Percentiles rank a stretch among this genome's conserved stretches.
phyloP scores from a whole-genome alignment of 192 early-diverging fungal species.

The Podila verticillata region DNA sequence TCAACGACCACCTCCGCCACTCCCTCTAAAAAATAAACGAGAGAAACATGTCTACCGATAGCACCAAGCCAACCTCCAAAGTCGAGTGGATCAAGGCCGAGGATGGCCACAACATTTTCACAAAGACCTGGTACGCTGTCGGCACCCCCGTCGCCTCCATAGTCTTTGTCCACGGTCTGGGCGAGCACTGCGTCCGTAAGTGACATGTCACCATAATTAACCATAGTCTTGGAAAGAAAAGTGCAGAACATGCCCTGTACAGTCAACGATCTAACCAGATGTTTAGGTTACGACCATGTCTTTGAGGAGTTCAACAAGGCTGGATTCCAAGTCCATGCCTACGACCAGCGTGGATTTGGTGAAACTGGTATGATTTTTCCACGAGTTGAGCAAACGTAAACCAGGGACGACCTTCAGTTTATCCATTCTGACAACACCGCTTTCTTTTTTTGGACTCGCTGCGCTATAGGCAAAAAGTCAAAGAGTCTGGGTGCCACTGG shows the following conservation, averaged over 20 bases:
- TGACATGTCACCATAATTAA: neutral
- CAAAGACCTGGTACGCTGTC: slow-evolving; percentile 59
- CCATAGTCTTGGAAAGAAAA: no score
- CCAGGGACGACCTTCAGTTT: neutral
- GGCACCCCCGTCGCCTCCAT: slow-evolving; percentile 44
- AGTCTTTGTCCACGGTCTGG: slow-evolving; percentile 65
- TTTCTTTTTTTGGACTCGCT: neutral
- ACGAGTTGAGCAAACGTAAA: no score
- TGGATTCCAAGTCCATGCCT: slow-evolving; percentile 65
- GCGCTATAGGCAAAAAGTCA: slow-evolving; percentile 46
- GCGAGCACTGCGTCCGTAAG: slow-evolving; percentile 59
- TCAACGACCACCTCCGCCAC: neutral
- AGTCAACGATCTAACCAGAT: neutral
- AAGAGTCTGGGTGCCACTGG: slow-evolving; percentile 57
- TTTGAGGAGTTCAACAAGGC: slow-evolving; percentile 61
- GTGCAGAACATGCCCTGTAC: neutral
- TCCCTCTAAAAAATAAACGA: no score
- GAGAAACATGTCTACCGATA: slow-evolving; percentile 12
- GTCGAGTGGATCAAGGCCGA: slow-evolving; percentile 57
- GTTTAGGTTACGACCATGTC: slow-evolving; percentile 63
- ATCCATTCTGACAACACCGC: neutral
- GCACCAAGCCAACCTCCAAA: slow-evolving; percentile 14
- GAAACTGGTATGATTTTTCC: slow-evolving; percentile 51
- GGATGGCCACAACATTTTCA: slow-evolving; percentile 56
- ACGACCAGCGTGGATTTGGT: slow-evolving; percentile 77